phyloP scores from a whole-genome alignment of 2,329 filamentous ascomycete genomes.

The Clarireedia sp. region DNA sequence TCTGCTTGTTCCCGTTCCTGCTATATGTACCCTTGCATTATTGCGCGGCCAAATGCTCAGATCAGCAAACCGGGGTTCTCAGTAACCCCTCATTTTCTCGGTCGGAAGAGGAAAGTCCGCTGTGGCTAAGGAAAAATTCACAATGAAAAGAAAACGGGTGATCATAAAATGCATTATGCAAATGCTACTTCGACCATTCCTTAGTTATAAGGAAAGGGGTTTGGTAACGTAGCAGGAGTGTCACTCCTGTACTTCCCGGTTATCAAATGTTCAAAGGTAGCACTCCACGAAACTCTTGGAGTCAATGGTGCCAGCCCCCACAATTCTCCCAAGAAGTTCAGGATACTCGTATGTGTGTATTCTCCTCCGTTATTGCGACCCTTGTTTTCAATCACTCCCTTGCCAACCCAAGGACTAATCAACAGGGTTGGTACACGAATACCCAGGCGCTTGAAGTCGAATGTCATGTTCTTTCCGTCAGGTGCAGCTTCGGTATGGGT shows the following conservation, averaged over 20 bases:
- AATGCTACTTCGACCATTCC: not conserved
- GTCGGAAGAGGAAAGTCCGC: no score
- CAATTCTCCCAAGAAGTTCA: constrained; percentile 36
- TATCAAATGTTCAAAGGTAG: constrained; percentile 25
- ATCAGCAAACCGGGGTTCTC: no score
- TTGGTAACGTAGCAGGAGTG: constrained; percentile 18
- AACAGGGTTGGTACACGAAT: constrained; percentile 36
- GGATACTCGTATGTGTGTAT: constrained; percentile 38
- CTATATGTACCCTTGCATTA: no score
- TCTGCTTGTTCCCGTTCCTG: no score
- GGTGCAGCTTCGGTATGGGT: constrained; percentile 32
- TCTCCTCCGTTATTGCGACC: constrained; percentile 32
- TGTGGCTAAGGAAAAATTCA: no score
- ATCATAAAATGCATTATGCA: no score
- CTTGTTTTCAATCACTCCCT: constrained; percentile 34
- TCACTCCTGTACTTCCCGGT: constrained; percentile 18
- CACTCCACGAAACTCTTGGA: constrained; percentile 16
- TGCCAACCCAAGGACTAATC: constrained; percentile 37
- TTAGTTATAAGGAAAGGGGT: constrained; percentile 17
- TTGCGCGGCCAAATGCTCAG: no score
- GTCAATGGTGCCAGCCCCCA: constrained; percentile 30
- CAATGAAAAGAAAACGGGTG: no score
- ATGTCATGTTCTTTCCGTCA: constrained; percentile 31
- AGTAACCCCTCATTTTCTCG: no score
- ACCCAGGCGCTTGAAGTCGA: constrained; percentile 36